Evolutionary conservation across 2,329 filamentous ascomycete genomes (phyloP), one percentile per base, ranked within the genome.

Genomic region (Colletotrichum tabaci): DNA sequence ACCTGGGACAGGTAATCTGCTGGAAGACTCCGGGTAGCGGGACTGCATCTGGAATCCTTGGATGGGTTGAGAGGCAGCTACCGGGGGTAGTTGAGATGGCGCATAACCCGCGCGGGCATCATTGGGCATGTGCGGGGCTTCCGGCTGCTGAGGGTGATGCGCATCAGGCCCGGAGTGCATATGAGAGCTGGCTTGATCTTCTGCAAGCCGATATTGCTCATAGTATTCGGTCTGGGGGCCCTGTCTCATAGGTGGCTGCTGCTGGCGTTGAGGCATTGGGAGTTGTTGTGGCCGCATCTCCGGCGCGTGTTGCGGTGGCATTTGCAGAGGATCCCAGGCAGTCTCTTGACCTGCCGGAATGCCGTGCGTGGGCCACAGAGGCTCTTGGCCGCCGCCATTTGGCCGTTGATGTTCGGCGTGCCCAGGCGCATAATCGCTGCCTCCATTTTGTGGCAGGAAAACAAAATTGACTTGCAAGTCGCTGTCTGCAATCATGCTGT

Each of bases 391-490:
- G 15, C 52, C 62, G 15, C 46, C 50, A 16, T 63, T 65, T 15
- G 58, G 18, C 16, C 68, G 66, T 50, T 71, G 58, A 26, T 63
- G 65, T 47, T 71, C 68, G n/a, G 46, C 50, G 18, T 68, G 68
- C 21, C 44, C 52, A 53, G 46, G 26, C 5, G 50, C 53, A 13
- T 63, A 71, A 30, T 55, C 53, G 8, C 61, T 60, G 21, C 47
- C 35, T 12, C 64, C 68, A 4, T 68, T 58, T 21, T 63, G 68
- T 30, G 52, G 68, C 65, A 68, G 53, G 21, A 63, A 71, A 16
- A 71, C 66, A 23, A 71, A 71, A 38, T 71, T 71, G 68, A 71
- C 66, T 42, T 71, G 65, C 40, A 71, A 35, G 46, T 71, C 65
- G 18, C 42, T 47, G 1, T 71, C 58, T n/a, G 47, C 23, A 30